Evolutionary conservation across 371 early-diverging fungal species (phyloP), one percentile per base, ranked within the genome.

Genomic region (Hamiltosporidium tvaerminnensis): DNA sequence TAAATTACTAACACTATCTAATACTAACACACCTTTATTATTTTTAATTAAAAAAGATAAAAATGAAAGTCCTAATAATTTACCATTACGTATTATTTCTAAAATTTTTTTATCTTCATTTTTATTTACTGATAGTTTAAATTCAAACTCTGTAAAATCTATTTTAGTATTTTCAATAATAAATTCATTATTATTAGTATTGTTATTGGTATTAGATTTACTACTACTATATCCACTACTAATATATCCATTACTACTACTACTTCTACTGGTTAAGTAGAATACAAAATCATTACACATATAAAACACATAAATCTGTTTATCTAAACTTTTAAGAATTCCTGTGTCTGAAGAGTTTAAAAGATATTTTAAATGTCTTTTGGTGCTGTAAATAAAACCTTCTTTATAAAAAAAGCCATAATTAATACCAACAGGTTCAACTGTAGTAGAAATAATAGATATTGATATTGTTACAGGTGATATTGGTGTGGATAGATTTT

Each of bases 331-430:
- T 30, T 66, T 57, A 2, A 75, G 35, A 23, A 66, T 59, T 0
- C 69, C 65, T 23, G 23, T 23, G 23, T 23, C 23, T 1, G 37
- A 14, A 35, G 69, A 75, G 14, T 70, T 60, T 55, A 71, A 75
- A 23, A 65, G 57, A 66, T 68, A 77, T 55, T 71, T 75, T 1
- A 77, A 44, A 59, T 75, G 78, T 57, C 67, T 68, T 9, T 59
- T 53, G 2, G 78, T 77, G 4, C 69, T 47, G 53, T 77, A 77
- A 52, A 77, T 62, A 2, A 77, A 62, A 2, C 31, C 4, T 23
- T 60, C 71, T 12, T 71, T 67, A 52, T 67, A 52, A 37, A 70
- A 49, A 48, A 71, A 61, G 2, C 61, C 70, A 34, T 63, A 59
- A 0, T 49, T 34, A 53, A 77, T 68, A 38, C 59, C 30, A 3